Conservation (phyloP, 345 rosid genomes). For the Hypericum perforatum region DNA sequence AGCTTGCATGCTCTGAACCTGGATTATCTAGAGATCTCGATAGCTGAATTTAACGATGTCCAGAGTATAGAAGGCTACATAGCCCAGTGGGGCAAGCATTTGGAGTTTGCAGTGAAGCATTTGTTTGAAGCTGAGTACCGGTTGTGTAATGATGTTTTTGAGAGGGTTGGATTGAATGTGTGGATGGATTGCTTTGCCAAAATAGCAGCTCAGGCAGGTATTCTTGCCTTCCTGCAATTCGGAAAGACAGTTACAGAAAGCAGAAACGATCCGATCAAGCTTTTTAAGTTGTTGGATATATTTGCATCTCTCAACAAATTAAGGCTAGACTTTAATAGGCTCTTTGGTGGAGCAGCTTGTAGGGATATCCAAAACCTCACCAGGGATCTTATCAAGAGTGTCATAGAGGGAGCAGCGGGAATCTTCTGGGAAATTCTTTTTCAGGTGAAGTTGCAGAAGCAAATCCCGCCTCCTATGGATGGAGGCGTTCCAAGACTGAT, state of each 20-base stretch:
- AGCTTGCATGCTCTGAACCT: not conserved
- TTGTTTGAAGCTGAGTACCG: constrained; percentile 51
- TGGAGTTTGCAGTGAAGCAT: constrained; percentile 1
- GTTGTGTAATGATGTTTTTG: not conserved
- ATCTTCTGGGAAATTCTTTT: constrained; percentile 87
- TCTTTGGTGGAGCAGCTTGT: constrained; percentile 36
- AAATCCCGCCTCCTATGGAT: constrained; percentile 68
- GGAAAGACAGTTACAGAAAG: constrained; percentile 38
- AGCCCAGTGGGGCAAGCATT: constrained; percentile 5
- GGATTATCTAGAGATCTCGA: not conserved
- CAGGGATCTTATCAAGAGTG: constrained; percentile 80
- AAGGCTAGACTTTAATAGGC: not conserved
- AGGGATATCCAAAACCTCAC: constrained; percentile 87
- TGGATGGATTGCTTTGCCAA: constrained; percentile 2
- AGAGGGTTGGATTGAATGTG: constrained; percentile 1
- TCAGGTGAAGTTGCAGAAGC: constrained; percentile 89
- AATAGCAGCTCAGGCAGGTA: constrained; percentile 1
- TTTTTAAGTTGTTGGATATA: not conserved
- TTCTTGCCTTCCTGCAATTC: not conserved
- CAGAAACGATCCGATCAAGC: not conserved
- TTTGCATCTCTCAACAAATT: constrained; percentile 3
- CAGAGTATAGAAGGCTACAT: not conserved
- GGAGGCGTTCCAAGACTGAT: constrained; percentile 74
- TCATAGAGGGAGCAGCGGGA: constrained; percentile 82
- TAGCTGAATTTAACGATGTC: not conserved